Evolutionary conservation across 495 filamentous ascomycete genomes (phyloP).

Genomic region (Penicillium daleae): DNA sequence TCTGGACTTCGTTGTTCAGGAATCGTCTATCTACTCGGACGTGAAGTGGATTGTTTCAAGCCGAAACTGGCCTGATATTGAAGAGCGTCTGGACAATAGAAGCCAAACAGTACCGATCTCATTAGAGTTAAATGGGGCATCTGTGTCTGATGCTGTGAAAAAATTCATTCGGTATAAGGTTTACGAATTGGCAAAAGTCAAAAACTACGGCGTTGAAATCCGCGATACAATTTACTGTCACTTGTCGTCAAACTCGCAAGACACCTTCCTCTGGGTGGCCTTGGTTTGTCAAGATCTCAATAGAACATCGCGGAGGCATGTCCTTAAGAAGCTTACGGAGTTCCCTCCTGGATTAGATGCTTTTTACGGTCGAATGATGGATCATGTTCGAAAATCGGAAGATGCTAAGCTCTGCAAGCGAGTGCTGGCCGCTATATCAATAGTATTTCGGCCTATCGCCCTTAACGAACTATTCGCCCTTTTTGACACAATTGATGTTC

Average conservation of each 20-base stretch:
- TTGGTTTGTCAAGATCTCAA: constrained; percentile 31
- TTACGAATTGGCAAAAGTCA: constrained; percentile 15
- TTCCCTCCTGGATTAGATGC: constrained; percentile 22
- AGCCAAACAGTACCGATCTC: background rate
- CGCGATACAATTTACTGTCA: constrained; percentile 17
- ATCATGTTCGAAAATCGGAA: constrained; percentile 7
- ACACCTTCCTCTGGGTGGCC: constrained; percentile 44
- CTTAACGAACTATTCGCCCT: constrained; percentile 28
- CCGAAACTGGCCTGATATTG: constrained; percentile 14
- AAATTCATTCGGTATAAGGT: constrained; percentile 42
- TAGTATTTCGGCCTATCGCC: constrained; percentile 34
- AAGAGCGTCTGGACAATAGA: background rate
- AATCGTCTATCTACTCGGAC: background rate
- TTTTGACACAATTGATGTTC: constrained; percentile 11
- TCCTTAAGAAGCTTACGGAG: constrained; percentile 5
- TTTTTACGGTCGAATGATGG: constrained; percentile 24
- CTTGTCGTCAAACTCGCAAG: constrained; percentile 26
- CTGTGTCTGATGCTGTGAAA: constrained; percentile 26
- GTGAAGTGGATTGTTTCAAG: constrained; percentile 20
- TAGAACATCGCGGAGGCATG: background rate
- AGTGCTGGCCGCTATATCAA: constrained; percentile 21
- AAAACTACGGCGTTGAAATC: constrained; percentile 13
- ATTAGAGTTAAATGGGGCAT: constrained; percentile 31
- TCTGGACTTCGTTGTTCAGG: background rate
- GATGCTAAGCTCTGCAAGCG: constrained; percentile 16